These are phyloP conservation scores for Phascolomyces articulosus DNA, from an alignment of 371 early-diverging fungal species.

Conservation along the genomic window DNA sequence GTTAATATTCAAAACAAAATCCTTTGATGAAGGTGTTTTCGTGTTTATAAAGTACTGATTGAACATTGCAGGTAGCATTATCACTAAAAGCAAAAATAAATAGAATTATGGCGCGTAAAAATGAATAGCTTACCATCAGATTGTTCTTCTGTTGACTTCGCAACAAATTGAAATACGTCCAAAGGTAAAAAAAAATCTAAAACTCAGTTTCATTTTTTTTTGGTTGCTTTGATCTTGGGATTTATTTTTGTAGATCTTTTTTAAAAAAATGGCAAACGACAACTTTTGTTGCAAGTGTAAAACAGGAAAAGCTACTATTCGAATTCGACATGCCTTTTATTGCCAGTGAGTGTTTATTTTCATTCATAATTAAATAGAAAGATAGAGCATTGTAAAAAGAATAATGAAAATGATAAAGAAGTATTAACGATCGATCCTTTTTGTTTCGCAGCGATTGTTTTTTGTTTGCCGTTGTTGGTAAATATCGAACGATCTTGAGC, in stretches of 20 bases:
- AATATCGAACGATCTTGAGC: conserved; percentile 66
- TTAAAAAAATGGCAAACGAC: neutral
- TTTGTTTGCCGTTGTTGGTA: conserved; percentile 61
- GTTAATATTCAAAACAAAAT: too few relatives aligned
- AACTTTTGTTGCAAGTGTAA: conserved; percentile 80
- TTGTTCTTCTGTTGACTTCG: too few relatives aligned
- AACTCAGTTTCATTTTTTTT: too few relatives aligned
- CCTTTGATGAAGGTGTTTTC: too few relatives aligned
- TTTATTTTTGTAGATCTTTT: neutral
- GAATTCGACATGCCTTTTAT: conserved; percentile 74
- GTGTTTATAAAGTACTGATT: too few relatives aligned
- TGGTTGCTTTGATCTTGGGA: neutral
- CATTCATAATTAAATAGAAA: neutral
- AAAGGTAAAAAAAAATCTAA: too few relatives aligned
- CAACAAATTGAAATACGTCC: too few relatives aligned
- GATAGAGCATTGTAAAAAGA: neutral
- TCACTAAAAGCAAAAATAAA: neutral
- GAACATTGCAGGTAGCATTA: neutral
- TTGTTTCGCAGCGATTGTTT: conserved; percentile 58
- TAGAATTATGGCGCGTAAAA: too few relatives aligned
- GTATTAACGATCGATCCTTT: neutral
- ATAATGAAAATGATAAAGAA: neutral
- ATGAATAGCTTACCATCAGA: too few relatives aligned
- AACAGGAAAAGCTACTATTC: conserved; percentile 58
- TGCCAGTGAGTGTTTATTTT: conserved; percentile 63